Base-by-base conservation (phyloP, 1,284 basidiomycete species). In the Papiliotrema flavescens region DNA sequence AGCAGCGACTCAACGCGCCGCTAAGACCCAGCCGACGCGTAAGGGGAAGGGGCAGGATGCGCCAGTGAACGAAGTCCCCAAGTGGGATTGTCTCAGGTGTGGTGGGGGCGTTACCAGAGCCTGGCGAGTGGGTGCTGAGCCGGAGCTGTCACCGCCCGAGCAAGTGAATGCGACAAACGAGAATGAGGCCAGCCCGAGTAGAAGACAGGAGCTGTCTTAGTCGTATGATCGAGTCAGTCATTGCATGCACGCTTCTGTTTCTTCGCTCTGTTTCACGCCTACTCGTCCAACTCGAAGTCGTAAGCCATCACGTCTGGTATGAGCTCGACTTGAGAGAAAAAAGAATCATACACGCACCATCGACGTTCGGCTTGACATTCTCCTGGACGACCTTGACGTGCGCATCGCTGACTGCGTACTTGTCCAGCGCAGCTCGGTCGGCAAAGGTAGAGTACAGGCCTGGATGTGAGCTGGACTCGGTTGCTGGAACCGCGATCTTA, bases 21-120 rank as follows among this genome's bases (percentile, higher is more conserved):
- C 39, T 23, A 47, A 54, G 26, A 47, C 48, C 15, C 53, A 49
- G 26, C 46, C 47, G 42, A 47, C 32, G 47, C 54, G 47, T 37
- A 54, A 39, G 55, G 47, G 50, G 2, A 34, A 24, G 32, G 37
- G 49, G 32, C 49, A 57, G 35, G 51, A 51, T 35, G 49, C 28
- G 48, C 24, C 44, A 44, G 48, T 48, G 50, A 46, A 52, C 23
- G 47, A 55, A 48, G 40, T 53, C 20, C 39, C 22, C 19, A 58
- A 47, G 46, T 94, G 91, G 91, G 82, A 84, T 60, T 95, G 91
- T 73, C 72, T 93, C 54, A 80, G 90, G 44, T 95, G 91, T 68
- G 80, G 80, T 7, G 74, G 69, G 15, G 57, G 49, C 1, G 70
- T 71, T 19, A 67, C 55, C 11, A 59, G 57, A 48, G 71, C 71